Percentiles rank a stretch among this genome's conserved stretches.
Evolutionary conservation across 2,329 filamentous ascomycete species (phyloP).

Genomic region (Talaromyces pinophilus): DNA sequence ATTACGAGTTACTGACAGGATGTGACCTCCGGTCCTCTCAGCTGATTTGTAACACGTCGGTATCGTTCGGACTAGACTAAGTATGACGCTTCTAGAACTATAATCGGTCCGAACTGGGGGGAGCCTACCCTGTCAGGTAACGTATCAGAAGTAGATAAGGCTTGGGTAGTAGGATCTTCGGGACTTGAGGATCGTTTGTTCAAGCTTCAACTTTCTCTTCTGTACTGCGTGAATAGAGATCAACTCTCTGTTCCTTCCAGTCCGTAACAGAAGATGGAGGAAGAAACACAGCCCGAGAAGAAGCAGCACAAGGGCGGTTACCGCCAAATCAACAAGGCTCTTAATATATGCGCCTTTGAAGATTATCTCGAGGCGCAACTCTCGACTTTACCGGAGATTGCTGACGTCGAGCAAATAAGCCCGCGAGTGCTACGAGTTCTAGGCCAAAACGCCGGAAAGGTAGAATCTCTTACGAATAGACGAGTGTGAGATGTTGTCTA

Average conservation of each 20-base stretch:
- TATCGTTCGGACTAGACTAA: background rate
- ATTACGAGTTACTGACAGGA: background rate
- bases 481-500: background rate
- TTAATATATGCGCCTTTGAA: slow-evolving; percentile 52
- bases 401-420: slow-evolving; percentile 46
- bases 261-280: background rate
- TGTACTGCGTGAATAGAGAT: background rate
- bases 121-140: background rate
- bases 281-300: background rate
- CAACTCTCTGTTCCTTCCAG: background rate
- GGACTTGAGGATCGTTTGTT: background rate
- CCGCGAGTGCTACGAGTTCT: slow-evolving; percentile 48
- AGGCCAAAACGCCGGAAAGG: slow-evolving; percentile 50
- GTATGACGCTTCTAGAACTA: background rate
- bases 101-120: background rate
- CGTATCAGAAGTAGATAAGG: background rate
- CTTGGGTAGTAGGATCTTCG: background rate
- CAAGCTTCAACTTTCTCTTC: background rate
- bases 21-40: background rate
- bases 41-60: background rate
- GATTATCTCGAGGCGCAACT: slow-evolving; percentile 50
- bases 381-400: slow-evolving; percentile 38
- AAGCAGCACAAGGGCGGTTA: slow-evolving; percentile 14
- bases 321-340: slow-evolving; percentile 50
- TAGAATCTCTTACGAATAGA: slow-evolving; percentile 22